Evolutionary conservation across 2,329 filamentous ascomycete species (phyloP), one percentile per base, ranked within the genome.

Genomic region (Epichloe uncinata): DNA sequence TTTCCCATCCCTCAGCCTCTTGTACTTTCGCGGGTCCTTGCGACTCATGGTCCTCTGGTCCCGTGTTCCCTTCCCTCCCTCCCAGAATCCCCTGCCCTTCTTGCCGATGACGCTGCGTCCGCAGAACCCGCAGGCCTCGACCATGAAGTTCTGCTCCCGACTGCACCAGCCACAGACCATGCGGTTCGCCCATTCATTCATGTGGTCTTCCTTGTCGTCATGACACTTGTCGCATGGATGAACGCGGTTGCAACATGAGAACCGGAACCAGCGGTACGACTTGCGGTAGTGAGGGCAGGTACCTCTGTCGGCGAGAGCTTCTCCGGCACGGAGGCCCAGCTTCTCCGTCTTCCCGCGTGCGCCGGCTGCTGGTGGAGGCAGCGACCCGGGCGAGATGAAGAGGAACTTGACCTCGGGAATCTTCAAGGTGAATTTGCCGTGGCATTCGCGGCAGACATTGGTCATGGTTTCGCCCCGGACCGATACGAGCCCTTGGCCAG

Each of bases 151-250:
- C 68, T 91, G 86, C 70, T 94, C 87, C 47, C 87, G 73, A 55
- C 83, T 87, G 65, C 87, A 87, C 70, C 77, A 85, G 6, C 84
- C 84, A 63, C 85, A 91, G 36, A 91, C 79, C 85, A 93, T 93
- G 45, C 86, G 73, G 59, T 84, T 87, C 7, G 87, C 87, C 74
- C 87, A 87, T 67, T 93, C 87, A 55, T 86, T 82, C 7, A 77
- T 69, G 67, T 94, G 87, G 47, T 84, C 81, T 57, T 81, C 79
- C 9, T 69, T 74, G n/a, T 69, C 74, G 62, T 93, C 86, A 60
- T 94, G 87, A 66, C 87, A 94, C 68, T 76, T 78, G 60, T 83
- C 79, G 63, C 79, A 83, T n/a, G 78, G 61, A 57, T 79, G 71
- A 37, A 82, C 77, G 51, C 73, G 71, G 47, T 64, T 65, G 63